Conservation (phyloP, 2,329 filamentous ascomycete species). For the Fusarium brevicatenulatum region DNA sequence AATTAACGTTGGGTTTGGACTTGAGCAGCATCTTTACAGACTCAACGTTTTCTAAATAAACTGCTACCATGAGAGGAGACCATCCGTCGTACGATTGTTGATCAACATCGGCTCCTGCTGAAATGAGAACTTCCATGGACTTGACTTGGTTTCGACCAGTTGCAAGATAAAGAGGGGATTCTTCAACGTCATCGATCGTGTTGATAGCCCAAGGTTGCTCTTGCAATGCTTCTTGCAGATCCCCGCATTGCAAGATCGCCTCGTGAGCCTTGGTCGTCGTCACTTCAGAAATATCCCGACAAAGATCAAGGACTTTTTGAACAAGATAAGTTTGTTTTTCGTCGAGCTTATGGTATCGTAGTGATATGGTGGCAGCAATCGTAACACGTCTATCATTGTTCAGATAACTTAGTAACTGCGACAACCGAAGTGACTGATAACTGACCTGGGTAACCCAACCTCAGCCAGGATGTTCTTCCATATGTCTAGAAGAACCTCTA, state of each 20-base stretch:
- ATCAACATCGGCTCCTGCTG: conserved; percentile 17
- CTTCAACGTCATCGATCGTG: background rate
- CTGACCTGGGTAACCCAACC: conserved; percentile 7
- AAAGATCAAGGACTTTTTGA: background rate
- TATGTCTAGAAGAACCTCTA: background rate
- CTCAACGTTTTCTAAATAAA: accelerated
- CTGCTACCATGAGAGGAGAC: conserved; percentile 8
- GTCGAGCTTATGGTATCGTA: accelerated
- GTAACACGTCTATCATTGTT: background rate
- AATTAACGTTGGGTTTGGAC: background rate
- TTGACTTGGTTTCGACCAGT: accelerated
- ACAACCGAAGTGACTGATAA: no score
- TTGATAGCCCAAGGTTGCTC: conserved; percentile 20
- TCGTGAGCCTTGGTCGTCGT: background rate
- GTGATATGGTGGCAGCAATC: accelerated
- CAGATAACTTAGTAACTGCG: accelerated
- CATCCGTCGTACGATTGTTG: accelerated
- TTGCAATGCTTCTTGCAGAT: background rate
- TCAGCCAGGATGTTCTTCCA: conserved; percentile 8
- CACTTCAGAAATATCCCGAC: background rate
- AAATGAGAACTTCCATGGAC: conserved; percentile 4
- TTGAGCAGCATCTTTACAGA: conserved; percentile 1
- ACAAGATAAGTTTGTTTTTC: background rate
- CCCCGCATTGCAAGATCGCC: background rate
- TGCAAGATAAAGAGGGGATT: background rate